Base-by-base conservation (phyloP, 2,329 filamentous ascomycete species). In the Cytospora piceae region DNA sequence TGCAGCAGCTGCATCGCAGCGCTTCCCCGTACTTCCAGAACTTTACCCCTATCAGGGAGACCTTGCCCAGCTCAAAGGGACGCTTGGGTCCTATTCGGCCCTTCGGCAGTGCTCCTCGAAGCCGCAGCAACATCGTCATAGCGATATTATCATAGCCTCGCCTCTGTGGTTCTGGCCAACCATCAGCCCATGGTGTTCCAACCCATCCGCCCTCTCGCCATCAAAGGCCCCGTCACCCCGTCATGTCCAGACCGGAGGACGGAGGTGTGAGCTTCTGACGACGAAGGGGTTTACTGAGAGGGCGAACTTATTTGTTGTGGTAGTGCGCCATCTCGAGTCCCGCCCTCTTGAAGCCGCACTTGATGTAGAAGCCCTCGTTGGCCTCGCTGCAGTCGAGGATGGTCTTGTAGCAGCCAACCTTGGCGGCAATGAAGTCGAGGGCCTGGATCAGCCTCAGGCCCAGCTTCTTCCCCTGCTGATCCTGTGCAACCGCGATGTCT, bases 321-420 rank as follows among this genome's bases (percentile, higher is more conserved):
- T 97, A 97, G 82, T 97, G 93, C 53, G 94, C 93, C 95, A 99
- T 98, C 80, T 99, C 92, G 64, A 97, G 81, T 20, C 95, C 95
- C 32, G 93, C 94, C 68, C 93, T 84, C 79, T 93, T 90, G 79
- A 96, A 98, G 66, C 94, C 94, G 79, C 95, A 98, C 85, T 98
- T 98, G 78, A 97, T 85, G 78, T 99, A 99, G 82, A 99, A 98
- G 27, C 94, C 94, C 78, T 97, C 93, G 77, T 98, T 99, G 72
- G 90, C 87, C 79, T 97, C 94, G 71, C 91, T 96, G 82, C 95
- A 99, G 79, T 98, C 94, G 70, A 98, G 86, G 72, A 99, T 98
- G 70, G 89, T 93, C 90, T 95, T 98, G 80, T 98, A 98, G 80
- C 94, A 98, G 63, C 94, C 95, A 65, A 95, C 89, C 76, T 93